Base-by-base conservation (phyloP, 192 early-diverging fungal genomes). In the Coemansia sp. region DNA sequence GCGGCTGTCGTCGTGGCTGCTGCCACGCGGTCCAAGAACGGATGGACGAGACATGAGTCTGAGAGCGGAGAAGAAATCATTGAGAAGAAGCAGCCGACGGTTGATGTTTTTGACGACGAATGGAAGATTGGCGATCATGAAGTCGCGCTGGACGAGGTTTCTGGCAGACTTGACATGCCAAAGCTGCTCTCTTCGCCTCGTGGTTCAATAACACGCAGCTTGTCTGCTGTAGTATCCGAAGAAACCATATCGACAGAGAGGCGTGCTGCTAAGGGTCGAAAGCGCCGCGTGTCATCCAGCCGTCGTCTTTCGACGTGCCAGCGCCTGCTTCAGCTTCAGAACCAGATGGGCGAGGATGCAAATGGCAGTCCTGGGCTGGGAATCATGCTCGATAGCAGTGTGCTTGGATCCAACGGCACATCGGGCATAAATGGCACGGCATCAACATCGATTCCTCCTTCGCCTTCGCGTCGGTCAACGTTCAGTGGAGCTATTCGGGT, bases 401-500 rank as follows among this genome's bases (percentile, higher is more conserved):
- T 47, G 30, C 37, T 55, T 54, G 34, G 34, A 8, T 9, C 34
- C 34, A 37, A 37, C 34, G 34, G 34, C 9, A 37, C 34, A 37
- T 9, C 34, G 34, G 34, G 34, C 34, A 37, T 37, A 6, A 37
- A 37, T 37, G 34, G 34, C 2, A 8, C 34, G 34, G 19, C 45
- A 3, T 18, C 38, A 41, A 24, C 9, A 39, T 67, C 67, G 3
- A 44, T 42, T 43, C 64, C 74, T 13, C 49, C 68, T 18, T 62
- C 64, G 9, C 74, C 74, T 17, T 39, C 49, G 10, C 68, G 64
- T 15, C 64, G 64, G 24, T 61, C 74, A 10, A 49, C 65, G 34
- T 64, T 78, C 55, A 71, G 74, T 53, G 74, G 74, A 18, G 34
- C 74, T 5, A 78, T 78, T 64, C 74, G 74, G 3, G 74, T 71